These are phyloP conservation scores for Abrus precatorius DNA, from an alignment of 306 rosid species.

Conservation along the genomic window DNA sequence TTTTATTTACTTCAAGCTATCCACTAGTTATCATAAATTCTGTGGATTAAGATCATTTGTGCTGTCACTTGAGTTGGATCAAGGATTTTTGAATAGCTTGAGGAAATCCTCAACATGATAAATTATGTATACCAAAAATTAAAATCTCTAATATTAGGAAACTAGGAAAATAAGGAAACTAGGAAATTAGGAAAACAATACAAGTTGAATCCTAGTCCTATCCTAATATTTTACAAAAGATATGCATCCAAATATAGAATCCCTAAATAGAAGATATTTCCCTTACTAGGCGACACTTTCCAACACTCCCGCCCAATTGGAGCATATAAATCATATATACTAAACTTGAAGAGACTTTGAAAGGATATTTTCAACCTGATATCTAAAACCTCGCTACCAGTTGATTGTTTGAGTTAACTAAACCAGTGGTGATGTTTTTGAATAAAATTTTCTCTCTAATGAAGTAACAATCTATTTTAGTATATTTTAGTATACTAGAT, in stretches of 20 bases:
- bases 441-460: background rate
- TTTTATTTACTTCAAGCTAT: conserved; percentile 1
- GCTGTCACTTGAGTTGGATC: background rate
- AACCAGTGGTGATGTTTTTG: background rate
- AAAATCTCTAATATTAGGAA: background rate
- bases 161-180: background rate
- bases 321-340: background rate
- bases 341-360: background rate
- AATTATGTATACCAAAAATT: background rate
- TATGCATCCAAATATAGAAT: background rate
- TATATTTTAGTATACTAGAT: background rate
- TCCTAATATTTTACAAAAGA: background rate
- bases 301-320: background rate
- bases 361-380: background rate
- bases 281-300: background rate
- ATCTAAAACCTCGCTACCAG: background rate
- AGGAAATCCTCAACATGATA: background rate
- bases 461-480: background rate
- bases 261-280: background rate
- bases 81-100: background rate
- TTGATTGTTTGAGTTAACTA: background rate
- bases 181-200: background rate
- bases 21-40: background rate
- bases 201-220: background rate
- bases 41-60: conserved; percentile 9